These are phyloP conservation scores for Chytriomyces hyalinus DNA, from an alignment of 192 early-diverging fungal species.

Conservation along the genomic window DNA sequence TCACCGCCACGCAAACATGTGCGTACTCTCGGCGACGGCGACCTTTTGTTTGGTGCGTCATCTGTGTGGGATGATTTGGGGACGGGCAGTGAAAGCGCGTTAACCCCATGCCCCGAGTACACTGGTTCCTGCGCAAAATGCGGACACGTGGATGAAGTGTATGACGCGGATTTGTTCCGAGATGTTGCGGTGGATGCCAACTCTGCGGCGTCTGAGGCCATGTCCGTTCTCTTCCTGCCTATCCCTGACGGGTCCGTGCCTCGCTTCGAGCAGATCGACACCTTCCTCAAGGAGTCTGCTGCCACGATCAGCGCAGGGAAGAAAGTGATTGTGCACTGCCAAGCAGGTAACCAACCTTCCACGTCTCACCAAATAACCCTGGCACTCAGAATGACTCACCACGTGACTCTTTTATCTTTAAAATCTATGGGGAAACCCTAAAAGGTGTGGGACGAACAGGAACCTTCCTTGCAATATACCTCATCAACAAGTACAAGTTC, in stretches of 20 bases:
- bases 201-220: background rate
- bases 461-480: constrained; percentile 52
- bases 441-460: constrained; percentile 58
- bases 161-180: constrained; percentile 48
- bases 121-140: constrained; percentile 10
- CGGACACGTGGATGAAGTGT: constrained; percentile 30
- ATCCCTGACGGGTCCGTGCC: constrained; percentile 55
- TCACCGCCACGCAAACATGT: constrained; percentile 22
- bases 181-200: constrained; percentile 26
- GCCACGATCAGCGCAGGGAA: constrained; percentile 40
- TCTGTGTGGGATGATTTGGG: constrained; percentile 1
- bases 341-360: constrained; percentile 36
- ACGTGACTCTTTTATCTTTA: background rate
- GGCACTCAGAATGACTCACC: background rate
- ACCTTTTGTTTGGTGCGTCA: constrained; percentile 1
- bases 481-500: constrained; percentile 53
- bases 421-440: background rate
- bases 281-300: constrained; percentile 44
- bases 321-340: constrained; percentile 56
- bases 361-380: background rate
- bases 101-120: background rate
- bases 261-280: constrained; percentile 37
- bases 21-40: constrained; percentile 14
- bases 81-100: background rate
- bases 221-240: constrained; percentile 51